Evolutionary conservation across 148 eudicot genomes (phyloP), one percentile per base, ranked within the genome.

Genomic region (Amaranthus palmeri): DNA sequence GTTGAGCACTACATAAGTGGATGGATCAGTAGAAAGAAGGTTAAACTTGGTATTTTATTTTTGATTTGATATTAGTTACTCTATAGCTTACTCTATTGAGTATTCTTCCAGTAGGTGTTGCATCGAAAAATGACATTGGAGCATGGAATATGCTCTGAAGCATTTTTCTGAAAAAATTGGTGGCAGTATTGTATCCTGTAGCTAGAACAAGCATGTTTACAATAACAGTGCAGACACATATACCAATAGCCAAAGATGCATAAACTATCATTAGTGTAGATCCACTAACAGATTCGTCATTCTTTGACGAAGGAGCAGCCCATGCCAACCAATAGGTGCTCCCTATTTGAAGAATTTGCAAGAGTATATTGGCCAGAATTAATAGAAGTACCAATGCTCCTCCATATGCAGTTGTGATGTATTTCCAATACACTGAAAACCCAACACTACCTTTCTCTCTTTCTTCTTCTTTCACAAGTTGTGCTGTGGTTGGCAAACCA

Each of bases 81-180:
- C 42, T 40, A 63, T 42, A 10, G 53, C 62, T 44, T 64, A 73
- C 70, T 65, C 76, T 64, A 18, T 46, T 73, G 53, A 73, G 69
- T 43, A 73, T 64, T 65, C 76, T 73, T 73, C 76, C 76, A 54
- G 52, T 44, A 45, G 76, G 69, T 10, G 70, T 73, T 36, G 76
- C 76, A 73, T 73, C 76, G 25, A 73, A 73, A 62, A 64, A 73
- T 10, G 70, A 65, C 76, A 73, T 73, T 13, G 76, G 76, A 12
- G 76, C 76, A 10, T 54, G 53, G 12, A 73, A 64, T 54, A 73
- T 14, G 36, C 46, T 63, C 42, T 65, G 13, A 7, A 52, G 70
- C 70, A 73, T 73, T 54, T 65, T 65, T 17, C 14, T 43, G 70
- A 73, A 73, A 12, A 73, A 57, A 7, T 7, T 53, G 18, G 62